Evolutionary conservation across 106 monocot genomes (phyloP).

Genomic region (Gastrodia elata): DNA sequence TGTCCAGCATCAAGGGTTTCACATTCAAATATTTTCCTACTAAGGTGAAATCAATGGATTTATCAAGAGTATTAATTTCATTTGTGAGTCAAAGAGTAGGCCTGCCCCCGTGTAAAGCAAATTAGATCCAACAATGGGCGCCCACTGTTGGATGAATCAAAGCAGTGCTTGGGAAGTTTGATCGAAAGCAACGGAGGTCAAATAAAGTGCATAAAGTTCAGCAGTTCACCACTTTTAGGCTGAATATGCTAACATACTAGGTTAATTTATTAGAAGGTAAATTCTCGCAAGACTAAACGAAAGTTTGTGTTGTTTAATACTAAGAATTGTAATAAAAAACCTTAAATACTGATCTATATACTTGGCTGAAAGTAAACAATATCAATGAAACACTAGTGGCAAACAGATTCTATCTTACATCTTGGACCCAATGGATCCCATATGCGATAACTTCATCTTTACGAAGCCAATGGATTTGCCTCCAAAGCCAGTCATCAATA

Average conservation of each 20-base stretch:
- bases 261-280: background rate
- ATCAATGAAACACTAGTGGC: background rate
- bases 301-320: background rate
- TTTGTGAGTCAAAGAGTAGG: too few species aligned
- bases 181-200: too few species aligned
- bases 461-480: slow-evolving; percentile 78
- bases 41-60: too few species aligned
- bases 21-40: too few species aligned
- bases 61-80: too few species aligned
- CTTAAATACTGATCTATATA: background rate
- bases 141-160: background rate
- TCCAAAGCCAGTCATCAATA: slow-evolving; percentile 92
- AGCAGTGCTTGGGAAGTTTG: background rate
- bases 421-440: slow-evolving; percentile 85
- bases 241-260: background rate
- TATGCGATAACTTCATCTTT: slow-evolving; percentile 68
- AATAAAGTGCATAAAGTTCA: background rate
- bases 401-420: slow-evolving; percentile 42
- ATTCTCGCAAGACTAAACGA: background rate
- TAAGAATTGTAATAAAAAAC: background rate
- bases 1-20: too few species aligned
- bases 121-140: background rate
- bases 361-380: background rate
- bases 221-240: background rate
- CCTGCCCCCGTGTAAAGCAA: too few species aligned